Base-by-base conservation (phyloP, 2,329 filamentous ascomycete species). In the Neonectria neomacrospora region DNA sequence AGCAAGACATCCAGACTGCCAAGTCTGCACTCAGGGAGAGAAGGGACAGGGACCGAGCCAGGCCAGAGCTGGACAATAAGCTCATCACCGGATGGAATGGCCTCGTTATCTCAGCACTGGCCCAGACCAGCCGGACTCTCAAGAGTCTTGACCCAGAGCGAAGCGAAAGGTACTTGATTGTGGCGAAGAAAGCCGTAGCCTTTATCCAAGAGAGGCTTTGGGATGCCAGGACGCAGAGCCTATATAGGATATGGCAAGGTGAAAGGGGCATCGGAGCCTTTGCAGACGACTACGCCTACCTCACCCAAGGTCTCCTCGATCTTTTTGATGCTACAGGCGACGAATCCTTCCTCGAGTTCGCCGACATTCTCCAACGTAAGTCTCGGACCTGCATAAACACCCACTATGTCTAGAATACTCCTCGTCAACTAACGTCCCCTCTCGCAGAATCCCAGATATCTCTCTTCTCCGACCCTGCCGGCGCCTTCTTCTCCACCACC, bases 231-330 rank as follows among this genome's bases (percentile, higher is more conserved):
- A 84, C 82, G 0, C 86, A 86, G 50, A 85, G 86, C 3, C 80
- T 98, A 16, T 92, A 90, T 74, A 87, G 94, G 53, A 88, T 95
- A 44, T 96, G 91, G 78, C 88, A 88, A 30, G 87, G 90, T 64
- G 85, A 87, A 67, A 81, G 88, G 9, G 89, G 90, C 28, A 83
- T 88, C 18, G 83, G 85, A 41, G 94, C 88, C 0, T 97, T 98
- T 77, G 93, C 95, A 1, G 96, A 98, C 71, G 96, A 99, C 79
- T 98, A 98, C 75, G 93, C 95, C 3, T 97, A 95, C 77, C 77
- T 98, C 42, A 91, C 94, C 53, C 88, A 90, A 53, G 95, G 94
- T 0, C 82, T 97, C 1, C 81, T 98, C 60, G 90, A 94, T 69
- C 85, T 98, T 28, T 96, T 96, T 75, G 90, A 95, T 76, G 87